A percentile compares a stretch with the other conserved stretches of the same genome.
phyloP scores from a whole-genome alignment of 768 basidiomycete genomes.

The Tulasnella sp. region DNA sequence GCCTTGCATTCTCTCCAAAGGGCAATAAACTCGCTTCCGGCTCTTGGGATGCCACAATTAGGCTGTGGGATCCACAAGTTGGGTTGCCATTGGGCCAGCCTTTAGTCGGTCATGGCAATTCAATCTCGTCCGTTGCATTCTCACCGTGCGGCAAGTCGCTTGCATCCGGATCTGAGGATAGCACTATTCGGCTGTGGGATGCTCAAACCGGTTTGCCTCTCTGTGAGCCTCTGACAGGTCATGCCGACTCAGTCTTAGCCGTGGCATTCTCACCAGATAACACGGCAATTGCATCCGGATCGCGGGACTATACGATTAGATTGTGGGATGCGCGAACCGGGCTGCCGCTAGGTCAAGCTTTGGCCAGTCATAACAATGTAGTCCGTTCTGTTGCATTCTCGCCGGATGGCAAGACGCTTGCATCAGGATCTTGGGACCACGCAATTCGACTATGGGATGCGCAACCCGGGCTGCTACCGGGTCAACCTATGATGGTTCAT shows the following conservation, averaged over 20 bases:
- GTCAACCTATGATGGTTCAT: not conserved
- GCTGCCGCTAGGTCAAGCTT: too few relatives aligned
- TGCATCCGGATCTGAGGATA: not conserved
- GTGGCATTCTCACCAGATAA: not conserved
- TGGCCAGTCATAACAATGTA: too few relatives aligned
- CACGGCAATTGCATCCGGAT: not conserved
- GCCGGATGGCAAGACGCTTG: not conserved
- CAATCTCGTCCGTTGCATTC: not conserved
- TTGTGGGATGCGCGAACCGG: not conserved
- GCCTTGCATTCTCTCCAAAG: too few relatives aligned
- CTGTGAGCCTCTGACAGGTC: not conserved
- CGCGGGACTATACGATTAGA: not conserved
- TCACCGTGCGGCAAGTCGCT: not conserved
- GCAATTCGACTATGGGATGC: too few relatives aligned
- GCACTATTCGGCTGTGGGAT: not conserved
- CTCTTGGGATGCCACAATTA: too few relatives aligned
- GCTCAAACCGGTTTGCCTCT: not conserved
- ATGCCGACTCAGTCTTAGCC: not conserved
- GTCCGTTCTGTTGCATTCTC: not conserved
- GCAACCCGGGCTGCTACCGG: too few relatives aligned
- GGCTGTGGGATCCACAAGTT: too few relatives aligned
- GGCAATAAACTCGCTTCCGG: too few relatives aligned
- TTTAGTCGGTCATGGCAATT: not conserved
- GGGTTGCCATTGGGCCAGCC: too few relatives aligned
- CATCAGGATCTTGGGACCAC: not conserved